Evolutionary conservation across 2,329 filamentous ascomycete species (phyloP).

Genomic region (Alternaria angustiovoidea): DNA sequence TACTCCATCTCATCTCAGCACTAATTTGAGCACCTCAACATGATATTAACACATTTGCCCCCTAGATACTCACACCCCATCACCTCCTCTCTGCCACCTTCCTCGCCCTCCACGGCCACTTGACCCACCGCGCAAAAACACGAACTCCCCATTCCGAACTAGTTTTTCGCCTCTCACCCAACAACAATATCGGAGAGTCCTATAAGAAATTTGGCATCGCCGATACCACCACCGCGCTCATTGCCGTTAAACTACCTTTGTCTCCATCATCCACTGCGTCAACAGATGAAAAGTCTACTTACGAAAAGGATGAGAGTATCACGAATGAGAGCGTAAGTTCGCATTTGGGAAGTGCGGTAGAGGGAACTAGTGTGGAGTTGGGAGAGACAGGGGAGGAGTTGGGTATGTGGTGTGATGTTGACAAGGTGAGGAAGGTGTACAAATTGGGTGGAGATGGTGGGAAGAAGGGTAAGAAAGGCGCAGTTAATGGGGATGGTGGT

Average conservation of each 20-base stretch:
- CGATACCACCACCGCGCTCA: conserved; percentile 72
- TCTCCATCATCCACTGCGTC: conserved; percentile 1
- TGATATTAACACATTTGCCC: background rate
- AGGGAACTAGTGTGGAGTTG: conserved; percentile 36
- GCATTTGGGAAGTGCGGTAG: conserved; percentile 37
- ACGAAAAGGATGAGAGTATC: conserved; percentile 14
- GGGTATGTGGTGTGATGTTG: conserved; percentile 61
- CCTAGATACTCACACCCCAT: conserved; percentile 72
- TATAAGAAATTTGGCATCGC: conserved; percentile 88
- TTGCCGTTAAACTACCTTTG: conserved; percentile 78
- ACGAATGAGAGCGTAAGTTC: conserved; percentile 34
- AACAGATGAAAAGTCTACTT: background rate
- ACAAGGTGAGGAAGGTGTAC: conserved; percentile 82
- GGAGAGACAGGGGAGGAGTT: conserved; percentile 48
- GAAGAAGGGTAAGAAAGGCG: conserved; percentile 43
- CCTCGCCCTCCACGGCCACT: conserved; percentile 74
- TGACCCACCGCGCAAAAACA: conserved; percentile 68
- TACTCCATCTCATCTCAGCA: background rate
- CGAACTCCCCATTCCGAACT: conserved; percentile 90
- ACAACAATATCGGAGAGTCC: conserved; percentile 90
- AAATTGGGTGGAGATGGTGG: conserved; percentile 72
- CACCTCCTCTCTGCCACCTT: conserved; percentile 81
- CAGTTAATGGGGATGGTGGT: conserved; percentile 19
- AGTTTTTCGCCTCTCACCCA: conserved; percentile 79
- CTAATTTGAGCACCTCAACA: background rate